These are phyloP conservation scores for Cochlearia excelsa DNA, from an alignment of 345 rosid species.

Conservation along the genomic window DNA sequence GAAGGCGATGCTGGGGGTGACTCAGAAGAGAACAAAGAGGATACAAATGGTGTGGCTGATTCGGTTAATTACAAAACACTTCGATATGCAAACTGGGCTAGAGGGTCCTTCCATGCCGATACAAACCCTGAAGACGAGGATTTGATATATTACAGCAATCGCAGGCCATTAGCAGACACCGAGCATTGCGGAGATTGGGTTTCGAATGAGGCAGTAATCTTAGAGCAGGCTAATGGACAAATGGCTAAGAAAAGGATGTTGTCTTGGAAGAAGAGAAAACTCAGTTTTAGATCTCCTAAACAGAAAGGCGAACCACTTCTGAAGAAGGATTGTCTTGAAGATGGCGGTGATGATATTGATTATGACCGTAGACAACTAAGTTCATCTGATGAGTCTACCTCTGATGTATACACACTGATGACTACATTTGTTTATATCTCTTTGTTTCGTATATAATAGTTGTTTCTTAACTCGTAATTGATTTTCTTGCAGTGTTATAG, in stretches of 20 bases:
- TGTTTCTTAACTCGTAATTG: slow-evolving; percentile 6
- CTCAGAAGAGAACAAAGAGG: slow-evolving; percentile 70
- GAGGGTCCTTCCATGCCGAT: slow-evolving; percentile 63
- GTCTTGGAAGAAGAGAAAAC: slow-evolving; percentile 90
- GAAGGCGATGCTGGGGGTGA: slow-evolving; percentile 69
- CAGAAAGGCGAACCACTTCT: slow-evolving; percentile 88
- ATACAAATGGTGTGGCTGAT: slow-evolving; percentile 41
- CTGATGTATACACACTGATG: slow-evolving; percentile 26
- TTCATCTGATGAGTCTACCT: slow-evolving; percentile 67
- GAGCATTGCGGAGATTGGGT: slow-evolving; percentile 48
- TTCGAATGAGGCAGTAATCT: slow-evolving; percentile 35
- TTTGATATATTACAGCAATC: slow-evolving; percentile 79
- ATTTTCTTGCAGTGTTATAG: slow-evolving; percentile 58
- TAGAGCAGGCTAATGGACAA: slow-evolving; percentile 50
- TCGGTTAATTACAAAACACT: slow-evolving; percentile 83
- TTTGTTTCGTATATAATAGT: not conserved
- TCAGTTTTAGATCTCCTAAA: slow-evolving; percentile 83
- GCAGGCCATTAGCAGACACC: slow-evolving; percentile 53
- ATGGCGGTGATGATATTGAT: slow-evolving; percentile 99
- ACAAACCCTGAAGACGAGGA: slow-evolving; percentile 57
- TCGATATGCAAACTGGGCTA: slow-evolving; percentile 69
- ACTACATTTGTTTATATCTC: slow-evolving; percentile 2
- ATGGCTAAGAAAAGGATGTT: slow-evolving; percentile 63
- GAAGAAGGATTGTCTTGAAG: slow-evolving; percentile 86
- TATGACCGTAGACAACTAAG: slow-evolving; percentile 87